Conservation (phyloP, 129 eudicot species). For the Lactuca sativa region DNA sequence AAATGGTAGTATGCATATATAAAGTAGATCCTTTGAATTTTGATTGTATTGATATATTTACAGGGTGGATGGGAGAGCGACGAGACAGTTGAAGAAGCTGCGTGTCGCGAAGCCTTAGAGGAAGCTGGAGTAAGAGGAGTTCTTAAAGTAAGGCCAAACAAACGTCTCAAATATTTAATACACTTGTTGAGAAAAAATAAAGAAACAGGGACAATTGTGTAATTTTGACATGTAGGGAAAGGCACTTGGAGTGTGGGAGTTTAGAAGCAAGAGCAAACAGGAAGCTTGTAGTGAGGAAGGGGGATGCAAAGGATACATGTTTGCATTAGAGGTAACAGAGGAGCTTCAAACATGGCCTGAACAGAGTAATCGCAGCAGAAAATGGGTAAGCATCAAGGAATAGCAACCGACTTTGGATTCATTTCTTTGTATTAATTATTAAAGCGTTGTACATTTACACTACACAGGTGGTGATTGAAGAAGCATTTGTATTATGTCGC, state of each 20-base stretch:
- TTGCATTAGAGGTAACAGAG: constrained; percentile 63
- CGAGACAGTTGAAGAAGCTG: constrained; percentile 70
- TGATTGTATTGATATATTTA: not conserved
- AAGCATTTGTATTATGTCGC: constrained; percentile 58
- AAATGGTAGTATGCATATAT: constrained; percentile 2
- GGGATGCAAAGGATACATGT: constrained; percentile 72
- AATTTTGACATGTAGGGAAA: constrained; percentile 30
- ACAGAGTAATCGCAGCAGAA: constrained; percentile 51
- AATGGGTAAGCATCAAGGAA: constrained; percentile 48
- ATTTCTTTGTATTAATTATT: not conserved
- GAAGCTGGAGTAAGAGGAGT: constrained; percentile 73
- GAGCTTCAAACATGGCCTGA: constrained; percentile 77
- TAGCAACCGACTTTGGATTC: not conserved
- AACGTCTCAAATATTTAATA: no score
- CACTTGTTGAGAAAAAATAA: no score
- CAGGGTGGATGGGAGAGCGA: constrained; percentile 85
- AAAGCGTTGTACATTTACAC: not conserved
- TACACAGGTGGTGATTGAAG: constrained; percentile 42
- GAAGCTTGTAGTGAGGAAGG: constrained; percentile 46
- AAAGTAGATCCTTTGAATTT: not conserved
- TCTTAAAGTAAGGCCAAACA: constrained; percentile 34
- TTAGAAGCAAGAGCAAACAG: constrained; percentile 71
- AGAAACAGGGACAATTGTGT: constrained; percentile 2
- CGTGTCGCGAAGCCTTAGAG: constrained; percentile 72
- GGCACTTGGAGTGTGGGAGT: constrained; percentile 62